A percentile compares a stretch with the other conserved stretches of the same genome.
These are phyloP conservation scores for Zoysia pacifica DNA, from an alignment of 176 grass and related monocot genomes.

Conservation along the genomic window DNA sequence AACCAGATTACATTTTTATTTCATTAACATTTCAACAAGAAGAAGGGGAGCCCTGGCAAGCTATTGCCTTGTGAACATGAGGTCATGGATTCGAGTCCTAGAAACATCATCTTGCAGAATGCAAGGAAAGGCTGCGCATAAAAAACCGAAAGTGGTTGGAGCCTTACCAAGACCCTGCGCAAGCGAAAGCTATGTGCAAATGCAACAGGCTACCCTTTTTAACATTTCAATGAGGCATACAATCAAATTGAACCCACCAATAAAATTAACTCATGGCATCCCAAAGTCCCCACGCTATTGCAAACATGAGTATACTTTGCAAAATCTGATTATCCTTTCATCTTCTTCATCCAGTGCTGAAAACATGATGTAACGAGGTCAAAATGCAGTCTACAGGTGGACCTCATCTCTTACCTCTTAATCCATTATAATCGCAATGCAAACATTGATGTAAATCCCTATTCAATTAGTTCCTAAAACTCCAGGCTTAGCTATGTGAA, in stretches of 20 bases:
- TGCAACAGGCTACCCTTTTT: neutral
- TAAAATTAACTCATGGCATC: neutral
- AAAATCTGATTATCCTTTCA: constrained; percentile 4
- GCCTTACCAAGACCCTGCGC: no score
- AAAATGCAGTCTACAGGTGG: neutral
- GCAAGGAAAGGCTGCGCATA: no score
- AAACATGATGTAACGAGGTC: neutral
- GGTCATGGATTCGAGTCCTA: no score
- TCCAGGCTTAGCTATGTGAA: constrained; percentile 15
- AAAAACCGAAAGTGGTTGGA: no score
- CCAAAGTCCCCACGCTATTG: constrained; percentile 1
- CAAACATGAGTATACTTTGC: neutral
- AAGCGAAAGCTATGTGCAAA: no score
- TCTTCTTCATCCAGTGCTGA: constrained; percentile 18
- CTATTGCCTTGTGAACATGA: no score
- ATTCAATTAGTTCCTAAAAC: constrained; percentile 17
- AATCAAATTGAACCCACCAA: constrained; percentile 10
- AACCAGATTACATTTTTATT: constrained; percentile 19
- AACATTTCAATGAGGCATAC: neutral
- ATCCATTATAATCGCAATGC: constrained; percentile 7
- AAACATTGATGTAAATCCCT: neutral
- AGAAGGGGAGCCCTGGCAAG: no score
- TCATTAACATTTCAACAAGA: constrained; percentile 1
- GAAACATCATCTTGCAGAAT: no score
- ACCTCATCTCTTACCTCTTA: constrained; percentile 3